Evolutionary conservation across 495 filamentous ascomycete genomes (phyloP).

Genomic region (Cudoniella acicularis): DNA sequence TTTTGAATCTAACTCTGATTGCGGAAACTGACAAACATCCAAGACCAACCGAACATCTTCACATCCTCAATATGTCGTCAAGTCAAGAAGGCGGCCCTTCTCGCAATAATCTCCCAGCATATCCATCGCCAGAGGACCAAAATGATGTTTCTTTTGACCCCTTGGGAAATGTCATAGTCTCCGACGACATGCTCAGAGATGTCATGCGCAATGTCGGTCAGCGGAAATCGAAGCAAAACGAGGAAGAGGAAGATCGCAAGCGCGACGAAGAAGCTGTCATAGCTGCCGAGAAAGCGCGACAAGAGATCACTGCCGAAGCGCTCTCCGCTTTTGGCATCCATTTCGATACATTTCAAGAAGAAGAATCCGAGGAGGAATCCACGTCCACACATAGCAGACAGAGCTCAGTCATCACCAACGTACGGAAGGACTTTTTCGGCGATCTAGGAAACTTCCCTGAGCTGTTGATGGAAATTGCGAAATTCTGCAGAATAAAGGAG

Average conservation of each 20-base stretch:
- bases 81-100: no score
- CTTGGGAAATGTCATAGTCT: no score
- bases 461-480: slow-evolving; percentile 45
- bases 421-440: slow-evolving; percentile 40
- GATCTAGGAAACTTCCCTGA: slow-evolving; percentile 44
- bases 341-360: not conserved
- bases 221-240: not conserved
- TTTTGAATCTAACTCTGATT: no score
- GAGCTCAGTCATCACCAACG: not conserved
- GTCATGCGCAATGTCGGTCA: no score
- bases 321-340: not conserved
- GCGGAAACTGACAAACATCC: no score
- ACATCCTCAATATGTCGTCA: no score
- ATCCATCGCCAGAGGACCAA: no score
- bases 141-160: no score
- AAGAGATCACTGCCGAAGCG: not conserved
- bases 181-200: no score
- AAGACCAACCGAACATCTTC: no score
- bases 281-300: not conserved
- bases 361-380: not conserved
- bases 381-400: not conserved
- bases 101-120: no score
- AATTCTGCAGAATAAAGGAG: slow-evolving; percentile 42
- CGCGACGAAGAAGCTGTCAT: not conserved
- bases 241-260: not conserved